phyloP scores from a whole-genome alignment of 1,139 yeast genomes.

The Scheffersomyces parashehatae region DNA sequence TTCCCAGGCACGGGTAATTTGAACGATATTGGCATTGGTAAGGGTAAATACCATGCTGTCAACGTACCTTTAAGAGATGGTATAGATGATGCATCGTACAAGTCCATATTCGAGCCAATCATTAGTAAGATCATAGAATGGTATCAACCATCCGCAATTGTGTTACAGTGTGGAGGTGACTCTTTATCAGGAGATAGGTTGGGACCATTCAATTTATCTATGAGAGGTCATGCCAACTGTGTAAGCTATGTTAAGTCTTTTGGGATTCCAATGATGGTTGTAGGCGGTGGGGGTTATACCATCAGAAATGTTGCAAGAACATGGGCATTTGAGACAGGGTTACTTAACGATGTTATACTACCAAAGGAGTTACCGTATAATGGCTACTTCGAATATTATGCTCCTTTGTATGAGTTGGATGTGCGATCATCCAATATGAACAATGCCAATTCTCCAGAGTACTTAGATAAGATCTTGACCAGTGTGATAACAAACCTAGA shows the following conservation, averaged over 20 bases:
- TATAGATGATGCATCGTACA: constrained; percentile 85
- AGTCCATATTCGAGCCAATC: constrained; percentile 84
- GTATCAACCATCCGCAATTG: constrained; percentile 93
- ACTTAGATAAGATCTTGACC: constrained; percentile 77
- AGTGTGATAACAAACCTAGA: constrained; percentile 79
- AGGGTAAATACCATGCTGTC: constrained; percentile 83
- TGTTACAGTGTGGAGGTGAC: constrained; percentile 94
- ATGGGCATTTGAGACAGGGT: constrained; percentile 94
- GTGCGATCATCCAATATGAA: constrained; percentile 96
- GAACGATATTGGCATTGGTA: constrained; percentile 84
- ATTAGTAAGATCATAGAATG: constrained; percentile 81
- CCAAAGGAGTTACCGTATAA: constrained; percentile 89
- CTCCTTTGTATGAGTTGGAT: constrained; percentile 91
- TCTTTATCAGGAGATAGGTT: constrained; percentile 87
- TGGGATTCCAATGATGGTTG: constrained; percentile 83
- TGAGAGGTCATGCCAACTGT: constrained; percentile 95
- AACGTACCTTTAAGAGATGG: constrained; percentile 93
- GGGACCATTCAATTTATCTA: constrained; percentile 89
- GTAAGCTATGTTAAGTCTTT: constrained; percentile 86
- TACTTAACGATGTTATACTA: constrained; percentile 73
- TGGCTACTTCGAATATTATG: constrained; percentile 94
- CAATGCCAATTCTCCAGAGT: constrained; percentile 93
- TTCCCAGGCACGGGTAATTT: constrained; percentile 96
- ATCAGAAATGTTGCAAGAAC: constrained; percentile 95
- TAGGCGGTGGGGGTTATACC: constrained; percentile 98